Conservation (phyloP, 176 grass and related monocot species). For the Saccharum officinarum region DNA sequence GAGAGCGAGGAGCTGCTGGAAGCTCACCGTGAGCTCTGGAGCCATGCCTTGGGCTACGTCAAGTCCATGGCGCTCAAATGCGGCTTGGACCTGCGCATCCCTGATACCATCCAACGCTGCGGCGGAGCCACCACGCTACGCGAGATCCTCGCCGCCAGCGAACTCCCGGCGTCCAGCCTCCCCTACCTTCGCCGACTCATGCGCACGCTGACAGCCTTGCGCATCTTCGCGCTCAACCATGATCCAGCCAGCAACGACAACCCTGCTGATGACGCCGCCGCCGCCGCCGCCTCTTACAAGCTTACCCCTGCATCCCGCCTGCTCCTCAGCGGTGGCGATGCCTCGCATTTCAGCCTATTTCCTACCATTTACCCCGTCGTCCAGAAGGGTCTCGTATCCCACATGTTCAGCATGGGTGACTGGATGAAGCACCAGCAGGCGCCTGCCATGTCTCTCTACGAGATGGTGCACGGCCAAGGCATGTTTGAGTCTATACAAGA, state of each 20-base stretch:
- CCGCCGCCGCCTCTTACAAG: background rate
- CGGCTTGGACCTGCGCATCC: background rate
- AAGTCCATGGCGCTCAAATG: slow-evolving; percentile 4
- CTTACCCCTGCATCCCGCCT: background rate
- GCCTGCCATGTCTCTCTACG: background rate
- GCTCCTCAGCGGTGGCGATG: background rate
- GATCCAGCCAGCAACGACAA: background rate
- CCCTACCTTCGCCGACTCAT: background rate
- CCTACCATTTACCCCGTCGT: background rate
- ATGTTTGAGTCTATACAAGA: background rate
- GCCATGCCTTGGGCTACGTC: background rate
- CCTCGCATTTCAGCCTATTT: background rate
- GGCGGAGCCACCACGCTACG: background rate
- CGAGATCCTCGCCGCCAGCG: background rate
- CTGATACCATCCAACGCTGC: background rate
- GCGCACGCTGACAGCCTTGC: background rate
- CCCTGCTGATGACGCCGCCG: background rate
- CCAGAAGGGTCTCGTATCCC: background rate
- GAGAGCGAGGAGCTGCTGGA: background rate
- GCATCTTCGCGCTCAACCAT: background rate
- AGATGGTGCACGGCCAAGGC: background rate
- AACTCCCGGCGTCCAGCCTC: background rate
- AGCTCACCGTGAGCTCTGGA: background rate
- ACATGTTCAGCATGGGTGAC: background rate
- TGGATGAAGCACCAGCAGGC: background rate